These are phyloP conservation scores for Hymenoscyphus infarciens DNA, from an alignment of 2,329 filamentous ascomycete genomes.

Conservation along the genomic window DNA sequence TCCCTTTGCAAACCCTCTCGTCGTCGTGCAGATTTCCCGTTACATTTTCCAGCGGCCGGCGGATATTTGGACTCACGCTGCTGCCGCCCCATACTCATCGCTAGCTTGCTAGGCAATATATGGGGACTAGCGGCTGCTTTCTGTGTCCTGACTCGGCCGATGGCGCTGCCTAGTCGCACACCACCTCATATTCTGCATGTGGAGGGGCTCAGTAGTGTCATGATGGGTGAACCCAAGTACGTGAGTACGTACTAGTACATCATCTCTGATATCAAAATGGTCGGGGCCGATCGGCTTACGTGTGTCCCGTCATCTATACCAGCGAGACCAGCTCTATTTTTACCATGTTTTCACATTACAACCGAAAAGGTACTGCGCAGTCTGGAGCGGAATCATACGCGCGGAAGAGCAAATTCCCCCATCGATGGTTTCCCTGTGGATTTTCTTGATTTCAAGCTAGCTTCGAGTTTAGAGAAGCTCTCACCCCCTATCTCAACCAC, in stretches of 20 bases:
- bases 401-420: neutral
- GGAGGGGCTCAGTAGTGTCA: neutral
- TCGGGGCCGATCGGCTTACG: neutral
- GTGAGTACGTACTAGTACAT: neutral
- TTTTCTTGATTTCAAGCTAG: neutral
- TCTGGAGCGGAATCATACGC: neutral
- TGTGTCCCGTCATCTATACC: neutral
- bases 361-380: neutral
- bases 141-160: slow-evolving; percentile 1
- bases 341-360: neutral
- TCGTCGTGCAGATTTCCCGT: neutral
- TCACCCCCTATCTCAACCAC: neutral
- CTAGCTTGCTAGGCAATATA: slow-evolving; percentile 1
- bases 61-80: neutral
- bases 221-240: neutral
- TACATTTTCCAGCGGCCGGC: neutral
- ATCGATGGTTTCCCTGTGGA: neutral
- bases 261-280: neutral
- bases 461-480: neutral
- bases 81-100: slow-evolving; percentile 1
- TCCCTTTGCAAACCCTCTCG: neutral
- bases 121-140: neutral
- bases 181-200: neutral
- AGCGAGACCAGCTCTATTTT: neutral
- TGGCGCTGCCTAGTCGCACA: neutral